Evolutionary conservation across 352 stramenopile species (phyloP).

Genomic region (Ophiocytium majus): DNA sequence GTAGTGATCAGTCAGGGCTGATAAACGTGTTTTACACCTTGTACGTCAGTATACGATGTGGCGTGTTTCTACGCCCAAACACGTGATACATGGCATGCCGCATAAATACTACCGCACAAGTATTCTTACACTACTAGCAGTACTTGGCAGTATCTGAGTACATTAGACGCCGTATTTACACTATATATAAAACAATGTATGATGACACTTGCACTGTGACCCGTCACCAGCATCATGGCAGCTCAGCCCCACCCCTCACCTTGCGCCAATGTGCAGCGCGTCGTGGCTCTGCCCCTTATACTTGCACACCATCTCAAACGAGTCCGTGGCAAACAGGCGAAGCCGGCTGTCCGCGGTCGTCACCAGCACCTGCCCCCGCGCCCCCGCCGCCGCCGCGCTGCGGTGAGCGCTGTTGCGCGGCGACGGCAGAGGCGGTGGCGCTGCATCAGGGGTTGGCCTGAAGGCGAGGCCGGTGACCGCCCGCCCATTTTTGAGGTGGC

Average conservation of each 20-base stretch:
- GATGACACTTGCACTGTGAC: background rate
- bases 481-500: slow-evolving; percentile 75
- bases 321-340: slow-evolving; percentile 78
- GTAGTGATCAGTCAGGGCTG: too few species aligned
- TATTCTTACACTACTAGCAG: background rate
- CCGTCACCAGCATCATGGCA: background rate
- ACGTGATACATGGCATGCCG: background rate
- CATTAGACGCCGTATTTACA: background rate
- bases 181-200: background rate
- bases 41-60: background rate
- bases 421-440: background rate
- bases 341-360: slow-evolving; percentile 85
- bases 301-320: slow-evolving; percentile 83
- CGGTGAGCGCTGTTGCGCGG: background rate
- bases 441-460: slow-evolving; percentile 28
- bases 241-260: background rate
- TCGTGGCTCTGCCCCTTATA: slow-evolving; percentile 82
- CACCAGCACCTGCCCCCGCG: slow-evolving; percentile 65
- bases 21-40: background rate
- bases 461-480: slow-evolving; percentile 86
- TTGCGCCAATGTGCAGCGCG: slow-evolving; percentile 58
- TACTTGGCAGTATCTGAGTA: background rate
- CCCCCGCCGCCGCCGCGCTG: background rate
- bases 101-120: background rate
- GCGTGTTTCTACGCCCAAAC: background rate